phyloP scores from a whole-genome alignment of 805 yeast species.

The Deakozyma indianensis region DNA sequence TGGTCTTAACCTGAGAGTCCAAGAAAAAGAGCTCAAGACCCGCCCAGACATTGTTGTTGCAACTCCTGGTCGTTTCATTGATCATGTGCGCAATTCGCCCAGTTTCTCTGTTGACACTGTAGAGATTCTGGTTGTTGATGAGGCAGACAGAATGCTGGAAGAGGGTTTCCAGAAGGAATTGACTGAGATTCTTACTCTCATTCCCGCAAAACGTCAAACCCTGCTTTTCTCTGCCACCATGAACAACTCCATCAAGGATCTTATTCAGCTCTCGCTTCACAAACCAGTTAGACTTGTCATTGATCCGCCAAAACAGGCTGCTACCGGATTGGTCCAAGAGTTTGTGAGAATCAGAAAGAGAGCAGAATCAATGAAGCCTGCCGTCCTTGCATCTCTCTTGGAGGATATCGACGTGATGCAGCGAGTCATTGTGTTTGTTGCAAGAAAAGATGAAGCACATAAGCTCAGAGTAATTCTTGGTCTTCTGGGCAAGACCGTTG shows the following conservation, averaged over 20 bases:
- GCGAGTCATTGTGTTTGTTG: conserved; percentile 79
- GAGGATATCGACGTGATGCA: conserved; percentile 53
- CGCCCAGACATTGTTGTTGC: conserved; percentile 96
- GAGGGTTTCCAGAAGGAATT: conserved; percentile 97
- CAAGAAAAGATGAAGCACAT: conserved; percentile 87
- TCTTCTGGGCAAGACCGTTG: conserved; percentile 60
- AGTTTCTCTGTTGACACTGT: conserved; percentile 82
- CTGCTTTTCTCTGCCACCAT: conserved; percentile 93
- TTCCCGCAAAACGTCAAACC: conserved; percentile 89
- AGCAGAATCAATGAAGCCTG: conserved; percentile 71
- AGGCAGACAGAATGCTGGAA: conserved; percentile 98
- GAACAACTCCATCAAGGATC: conserved; percentile 82
- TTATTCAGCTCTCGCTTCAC: conserved; percentile 75
- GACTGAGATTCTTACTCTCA: conserved; percentile 71
- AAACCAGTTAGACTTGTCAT: conserved; percentile 92
- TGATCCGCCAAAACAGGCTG: conserved; percentile 91
- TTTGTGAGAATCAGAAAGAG: conserved; percentile 83
- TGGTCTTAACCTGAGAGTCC: conserved; percentile 89
- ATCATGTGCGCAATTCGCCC: conserved; percentile 90
- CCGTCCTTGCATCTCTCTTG: conserved; percentile 59
- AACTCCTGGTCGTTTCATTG: conserved; percentile 97
- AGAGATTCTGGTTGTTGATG: conserved; percentile 88
- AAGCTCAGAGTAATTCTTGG: conserved; percentile 71
- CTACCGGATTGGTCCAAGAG: conserved; percentile 80
- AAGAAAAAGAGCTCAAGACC: conserved; percentile 82